Percentiles rank a stretch among this genome's conserved stretches.
phyloP scores from a whole-genome alignment of 805 yeast genomes.

The Candida sithepensis region DNA sequence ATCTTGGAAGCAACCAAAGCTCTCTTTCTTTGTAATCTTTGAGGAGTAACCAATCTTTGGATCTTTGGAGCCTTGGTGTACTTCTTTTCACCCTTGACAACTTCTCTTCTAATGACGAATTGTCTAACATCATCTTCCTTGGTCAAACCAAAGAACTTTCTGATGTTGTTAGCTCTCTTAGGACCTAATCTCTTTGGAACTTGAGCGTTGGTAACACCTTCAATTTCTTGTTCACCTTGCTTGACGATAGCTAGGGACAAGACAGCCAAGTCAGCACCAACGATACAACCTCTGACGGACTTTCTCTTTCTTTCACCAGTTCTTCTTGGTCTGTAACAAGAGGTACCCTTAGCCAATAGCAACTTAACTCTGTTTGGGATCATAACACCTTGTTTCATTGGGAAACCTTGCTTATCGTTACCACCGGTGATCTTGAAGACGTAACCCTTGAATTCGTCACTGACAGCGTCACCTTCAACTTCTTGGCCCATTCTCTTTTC shows the following conservation, averaged over 20 bases:
- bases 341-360: constrained; percentile 87
- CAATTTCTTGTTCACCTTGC: constrained; percentile 96
- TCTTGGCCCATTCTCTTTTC: constrained; percentile 99
- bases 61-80: constrained; percentile 99
- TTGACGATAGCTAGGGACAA: constrained; percentile 89
- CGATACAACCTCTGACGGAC: constrained; percentile 99
- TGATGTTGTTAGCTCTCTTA: constrained; percentile 99
- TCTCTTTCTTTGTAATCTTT: constrained; percentile 98
- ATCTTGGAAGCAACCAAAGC: constrained; percentile 89
- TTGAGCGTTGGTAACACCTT: constrained; percentile 90
- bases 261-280: constrained; percentile 94
- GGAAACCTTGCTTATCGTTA: constrained; percentile 99
- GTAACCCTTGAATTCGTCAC: constrained; percentile 99
- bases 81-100: constrained; percentile 95
- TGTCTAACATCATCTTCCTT: constrained; percentile 88
- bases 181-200: constrained; percentile 99
- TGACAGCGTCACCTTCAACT: constrained; percentile 97
- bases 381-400: constrained; percentile 99
- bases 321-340: constrained; percentile 99
- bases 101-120: constrained; percentile 97
- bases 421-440: constrained; percentile 98
- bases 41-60: constrained; percentile 99
- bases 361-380: constrained; percentile 99
- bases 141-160: constrained; percentile 98
- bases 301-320: constrained; percentile 99